These are phyloP conservation scores for Emmonsia crescens DNA, from an alignment of 2,329 filamentous ascomycete genomes.

Conservation along the genomic window DNA sequence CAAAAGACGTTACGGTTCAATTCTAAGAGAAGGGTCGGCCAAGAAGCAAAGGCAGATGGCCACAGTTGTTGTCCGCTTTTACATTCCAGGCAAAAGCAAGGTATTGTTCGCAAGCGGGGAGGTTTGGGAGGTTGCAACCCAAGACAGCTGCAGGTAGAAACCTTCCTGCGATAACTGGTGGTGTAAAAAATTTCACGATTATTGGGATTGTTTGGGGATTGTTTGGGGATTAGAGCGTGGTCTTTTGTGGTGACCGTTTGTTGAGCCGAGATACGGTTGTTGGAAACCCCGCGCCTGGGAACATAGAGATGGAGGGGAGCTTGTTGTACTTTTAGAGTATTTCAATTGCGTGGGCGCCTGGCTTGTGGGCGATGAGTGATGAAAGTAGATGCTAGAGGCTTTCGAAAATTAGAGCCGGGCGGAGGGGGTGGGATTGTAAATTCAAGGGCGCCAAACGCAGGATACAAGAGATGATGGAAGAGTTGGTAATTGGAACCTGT, in stretches of 20 bases:
- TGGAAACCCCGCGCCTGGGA: background rate
- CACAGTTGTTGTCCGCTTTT: background rate
- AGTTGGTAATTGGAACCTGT: background rate
- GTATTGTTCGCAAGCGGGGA: background rate
- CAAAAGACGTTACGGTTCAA: background rate
- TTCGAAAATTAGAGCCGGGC: background rate
- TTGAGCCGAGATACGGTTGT: background rate
- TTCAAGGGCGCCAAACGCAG: background rate
- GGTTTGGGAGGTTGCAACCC: background rate
- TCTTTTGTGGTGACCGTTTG: background rate
- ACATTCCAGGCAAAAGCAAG: background rate
- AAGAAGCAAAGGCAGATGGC: background rate
- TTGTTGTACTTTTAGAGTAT: background rate
- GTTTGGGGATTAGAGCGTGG: background rate
- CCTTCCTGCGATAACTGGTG: background rate
- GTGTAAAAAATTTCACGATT: background rate
- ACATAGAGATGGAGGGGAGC: background rate
- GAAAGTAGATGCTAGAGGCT: background rate
- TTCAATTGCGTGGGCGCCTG: background rate
- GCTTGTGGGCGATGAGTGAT: background rate
- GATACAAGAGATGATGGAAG: background rate
- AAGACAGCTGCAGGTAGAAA: background rate
- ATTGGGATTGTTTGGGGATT: background rate
- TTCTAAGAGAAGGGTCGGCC: background rate
- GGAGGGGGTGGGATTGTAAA: background rate